phyloP scores from a whole-genome alignment of 257 asterid species.

The Anisodus acutangulus region DNA sequence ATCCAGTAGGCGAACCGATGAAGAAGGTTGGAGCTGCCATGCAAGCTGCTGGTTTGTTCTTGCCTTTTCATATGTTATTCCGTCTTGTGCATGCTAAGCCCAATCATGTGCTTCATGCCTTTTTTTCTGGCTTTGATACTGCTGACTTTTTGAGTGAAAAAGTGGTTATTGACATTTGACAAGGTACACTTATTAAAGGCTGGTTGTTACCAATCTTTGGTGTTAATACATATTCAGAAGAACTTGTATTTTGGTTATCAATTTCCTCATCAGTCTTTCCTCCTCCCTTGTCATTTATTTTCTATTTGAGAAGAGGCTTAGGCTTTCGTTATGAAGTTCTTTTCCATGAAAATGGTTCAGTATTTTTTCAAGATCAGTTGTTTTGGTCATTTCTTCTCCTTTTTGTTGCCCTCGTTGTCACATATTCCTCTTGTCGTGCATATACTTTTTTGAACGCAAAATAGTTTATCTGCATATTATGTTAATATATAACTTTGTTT shows the following conservation, averaged over 20 bases:
- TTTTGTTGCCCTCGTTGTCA: neutral
- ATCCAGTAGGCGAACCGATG: slow-evolving; percentile 78
- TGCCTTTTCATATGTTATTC: slow-evolving; percentile 4
- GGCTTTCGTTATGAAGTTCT: neutral
- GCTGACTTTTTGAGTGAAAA: too few relatives aligned
- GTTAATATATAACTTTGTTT: too few relatives aligned
- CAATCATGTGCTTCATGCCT: neutral
- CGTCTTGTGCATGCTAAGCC: neutral
- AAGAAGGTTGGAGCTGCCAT: slow-evolving; percentile 59
- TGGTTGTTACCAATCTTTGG: neutral
- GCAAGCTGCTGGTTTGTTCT: slow-evolving; percentile 69
- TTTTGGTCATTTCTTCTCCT: neutral
- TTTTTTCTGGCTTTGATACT: too few relatives aligned
- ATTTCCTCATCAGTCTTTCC: neutral
- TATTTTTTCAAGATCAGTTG: neutral
- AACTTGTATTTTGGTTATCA: neutral
- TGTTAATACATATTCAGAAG: neutral
- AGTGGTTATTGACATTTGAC: too few relatives aligned
- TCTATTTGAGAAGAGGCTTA: neutral
- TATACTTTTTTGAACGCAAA: neutral
- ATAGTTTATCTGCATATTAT: neutral
- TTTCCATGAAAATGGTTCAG: neutral
- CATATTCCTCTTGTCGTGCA: neutral
- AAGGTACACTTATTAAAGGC: neutral
- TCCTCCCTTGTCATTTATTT: neutral